These are phyloP conservation scores for Nakataea oryzae DNA, from an alignment of 2,329 filamentous ascomycete species.

Conservation along the genomic window DNA sequence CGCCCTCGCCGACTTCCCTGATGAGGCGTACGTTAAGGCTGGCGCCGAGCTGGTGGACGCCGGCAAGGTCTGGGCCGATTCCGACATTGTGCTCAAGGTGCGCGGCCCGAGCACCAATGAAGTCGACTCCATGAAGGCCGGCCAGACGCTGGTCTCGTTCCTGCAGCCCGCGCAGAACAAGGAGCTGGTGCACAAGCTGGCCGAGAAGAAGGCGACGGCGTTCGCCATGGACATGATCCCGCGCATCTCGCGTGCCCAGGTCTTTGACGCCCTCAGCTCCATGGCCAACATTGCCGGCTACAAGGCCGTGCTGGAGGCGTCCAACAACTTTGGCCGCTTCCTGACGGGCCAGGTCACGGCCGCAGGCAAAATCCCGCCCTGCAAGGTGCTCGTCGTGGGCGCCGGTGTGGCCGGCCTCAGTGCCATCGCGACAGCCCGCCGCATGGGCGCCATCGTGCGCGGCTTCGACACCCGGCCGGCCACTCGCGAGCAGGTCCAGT, in stretches of 20 bases:
- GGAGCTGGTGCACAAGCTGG: conserved; percentile 61
- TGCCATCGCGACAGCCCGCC: conserved; percentile 76
- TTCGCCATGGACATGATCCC: conserved; percentile 94
- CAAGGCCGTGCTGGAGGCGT: conserved; percentile 82
- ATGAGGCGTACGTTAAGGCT: conserved; percentile 65
- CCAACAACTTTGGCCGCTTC: conserved; percentile 81
- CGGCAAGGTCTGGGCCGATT: conserved; percentile 56
- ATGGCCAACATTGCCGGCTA: conserved; percentile 96
- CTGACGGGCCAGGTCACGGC: conserved; percentile 84
- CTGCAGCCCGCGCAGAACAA: conserved; percentile 76
- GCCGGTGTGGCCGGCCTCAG: conserved; percentile 82
- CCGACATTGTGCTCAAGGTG: conserved; percentile 78
- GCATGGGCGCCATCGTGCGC: conserved; percentile 80
- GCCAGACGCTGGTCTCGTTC: conserved; percentile 71
- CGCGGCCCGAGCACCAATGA: conserved; percentile 63
- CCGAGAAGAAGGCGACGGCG: conserved; percentile 58
- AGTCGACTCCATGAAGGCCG: conserved; percentile 54
- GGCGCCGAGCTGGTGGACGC: conserved; percentile 68
- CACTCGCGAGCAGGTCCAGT: conserved; percentile 81
- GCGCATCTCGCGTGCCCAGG: conserved; percentile 77
- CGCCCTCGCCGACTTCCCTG: conserved; percentile 62
- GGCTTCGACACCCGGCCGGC: conserved; percentile 89
- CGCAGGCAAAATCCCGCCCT: conserved; percentile 81
- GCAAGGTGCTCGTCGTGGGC: conserved; percentile 77
- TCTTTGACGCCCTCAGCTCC: conserved; percentile 79